Evolutionary conservation across 805 yeast genomes (phyloP).

Genomic region (Grigorovia transvaalensis): DNA sequence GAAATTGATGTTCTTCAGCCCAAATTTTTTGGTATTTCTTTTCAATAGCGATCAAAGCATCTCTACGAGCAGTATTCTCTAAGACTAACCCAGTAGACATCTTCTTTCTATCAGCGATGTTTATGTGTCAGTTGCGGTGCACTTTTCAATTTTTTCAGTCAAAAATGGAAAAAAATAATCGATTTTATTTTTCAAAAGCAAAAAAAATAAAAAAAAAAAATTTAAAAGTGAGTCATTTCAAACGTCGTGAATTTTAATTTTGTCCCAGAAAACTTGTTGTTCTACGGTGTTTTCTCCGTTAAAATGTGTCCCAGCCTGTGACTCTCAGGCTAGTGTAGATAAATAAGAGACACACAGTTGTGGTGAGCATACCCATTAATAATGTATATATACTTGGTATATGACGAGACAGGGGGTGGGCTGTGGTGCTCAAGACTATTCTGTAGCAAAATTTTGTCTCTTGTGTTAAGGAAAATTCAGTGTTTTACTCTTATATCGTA

Average conservation of each 20-base stretch:
- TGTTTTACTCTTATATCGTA: not conserved
- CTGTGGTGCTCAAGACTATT: too few relatives aligned
- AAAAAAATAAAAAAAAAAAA: too few relatives aligned
- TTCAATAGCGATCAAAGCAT: conserved; percentile 80
- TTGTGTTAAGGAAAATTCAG: not conserved
- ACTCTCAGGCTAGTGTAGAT: too few relatives aligned
- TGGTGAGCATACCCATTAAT: too few relatives aligned
- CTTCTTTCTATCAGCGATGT: not conserved
- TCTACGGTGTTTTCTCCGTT: too few relatives aligned
- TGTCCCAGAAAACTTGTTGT: too few relatives aligned
- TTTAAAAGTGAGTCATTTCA: not conserved
- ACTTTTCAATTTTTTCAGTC: not conserved
- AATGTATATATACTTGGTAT: too few relatives aligned
- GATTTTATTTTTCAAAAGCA: not conserved
- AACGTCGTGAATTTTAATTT: not conserved
- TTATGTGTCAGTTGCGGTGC: not conserved
- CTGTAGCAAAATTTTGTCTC: too few relatives aligned
- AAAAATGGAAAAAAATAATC: not conserved
- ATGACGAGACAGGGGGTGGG: too few relatives aligned
- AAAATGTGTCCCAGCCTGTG: too few relatives aligned
- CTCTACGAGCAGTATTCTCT: conserved; percentile 83
- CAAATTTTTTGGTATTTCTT: conserved; percentile 78
- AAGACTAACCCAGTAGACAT: conserved; percentile 30
- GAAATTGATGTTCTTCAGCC: conserved; percentile 79
- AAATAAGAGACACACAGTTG: too few relatives aligned